Conservation (phyloP, 148 eudicot genomes). For the Vaccinium myrtillus region DNA sequence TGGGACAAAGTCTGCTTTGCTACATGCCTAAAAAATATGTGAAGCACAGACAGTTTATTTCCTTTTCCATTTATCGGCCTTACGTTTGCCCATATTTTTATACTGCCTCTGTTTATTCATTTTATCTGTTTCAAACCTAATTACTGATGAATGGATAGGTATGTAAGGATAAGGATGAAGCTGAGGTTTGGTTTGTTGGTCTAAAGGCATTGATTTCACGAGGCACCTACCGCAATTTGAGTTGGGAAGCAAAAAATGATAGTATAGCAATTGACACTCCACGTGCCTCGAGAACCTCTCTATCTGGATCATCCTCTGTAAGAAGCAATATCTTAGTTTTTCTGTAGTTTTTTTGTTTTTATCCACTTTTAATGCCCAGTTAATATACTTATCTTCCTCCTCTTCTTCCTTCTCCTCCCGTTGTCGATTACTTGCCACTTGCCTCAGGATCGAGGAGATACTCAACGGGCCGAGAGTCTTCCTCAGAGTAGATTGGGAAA, state of each 20-base stretch:
- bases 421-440: slow-evolving; percentile 1
- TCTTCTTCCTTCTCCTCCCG: not conserved
- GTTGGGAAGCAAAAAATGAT: slow-evolving; percentile 54
- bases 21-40: not conserved
- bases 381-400: slow-evolving; percentile 1
- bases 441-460: slow-evolving; percentile 57
- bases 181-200: slow-evolving; percentile 89
- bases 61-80: slow-evolving; percentile 4
- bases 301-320: slow-evolving; percentile 47
- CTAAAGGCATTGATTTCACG: slow-evolving; percentile 74
- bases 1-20: not conserved
- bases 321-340: slow-evolving; percentile 24
- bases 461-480: slow-evolving; percentile 37
- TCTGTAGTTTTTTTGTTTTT: slow-evolving; percentile 8
- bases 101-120: not conserved
- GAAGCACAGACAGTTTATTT: not conserved
- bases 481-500: slow-evolving; percentile 70
- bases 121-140: slow-evolving; percentile 12
- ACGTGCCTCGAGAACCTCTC: slow-evolving; percentile 39
- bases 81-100: not conserved
- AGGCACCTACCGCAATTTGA: slow-evolving; percentile 43
- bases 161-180: slow-evolving; percentile 98
- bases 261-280: slow-evolving; percentile 49
- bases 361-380: slow-evolving; percentile 9
- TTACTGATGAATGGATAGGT: slow-evolving; percentile 48